phyloP scores from a whole-genome alignment of 306 rosid genomes.

The Glycine tomentella region DNA sequence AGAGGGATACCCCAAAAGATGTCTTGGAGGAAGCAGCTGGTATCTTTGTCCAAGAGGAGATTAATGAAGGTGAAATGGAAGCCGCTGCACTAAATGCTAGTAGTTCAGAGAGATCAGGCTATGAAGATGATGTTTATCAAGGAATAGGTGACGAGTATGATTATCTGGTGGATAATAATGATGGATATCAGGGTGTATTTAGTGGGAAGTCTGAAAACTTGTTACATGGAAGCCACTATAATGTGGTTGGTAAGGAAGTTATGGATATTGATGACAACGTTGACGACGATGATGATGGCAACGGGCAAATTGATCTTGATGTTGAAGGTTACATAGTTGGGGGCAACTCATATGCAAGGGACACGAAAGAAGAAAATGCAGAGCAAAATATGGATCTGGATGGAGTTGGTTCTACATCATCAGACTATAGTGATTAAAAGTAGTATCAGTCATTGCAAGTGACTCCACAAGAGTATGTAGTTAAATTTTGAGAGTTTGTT shows the following conservation, averaged over 20 bases:
- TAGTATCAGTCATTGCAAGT: not conserved
- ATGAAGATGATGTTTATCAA: slow-evolving; percentile 52
- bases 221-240: slow-evolving; percentile 44
- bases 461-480: slow-evolving; percentile 11
- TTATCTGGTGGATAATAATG: slow-evolving; percentile 48
- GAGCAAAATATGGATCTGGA: slow-evolving; percentile 46
- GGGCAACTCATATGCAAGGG: slow-evolving; percentile 52
- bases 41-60: slow-evolving; percentile 37
- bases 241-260: slow-evolving; percentile 48
- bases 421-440: slow-evolving; percentile 53
- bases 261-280: slow-evolving; percentile 6
- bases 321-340: slow-evolving; percentile 53
- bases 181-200: slow-evolving; percentile 44
- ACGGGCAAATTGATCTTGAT: slow-evolving; percentile 51
- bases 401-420: slow-evolving; percentile 50
- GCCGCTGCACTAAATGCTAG: slow-evolving; percentile 47
- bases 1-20: slow-evolving; percentile 28
- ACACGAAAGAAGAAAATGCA: slow-evolving; percentile 44
- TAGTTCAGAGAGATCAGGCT: slow-evolving; percentile 55
- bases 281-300: not conserved
- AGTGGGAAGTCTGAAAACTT: slow-evolving; percentile 50
- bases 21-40: slow-evolving; percentile 33
- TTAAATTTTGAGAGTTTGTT: slow-evolving; percentile 25
- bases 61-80: slow-evolving; percentile 50
- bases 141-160: slow-evolving; percentile 52